Conservation (phyloP, 345 rosid genomes). For the Lumnitzera racemosa region DNA sequence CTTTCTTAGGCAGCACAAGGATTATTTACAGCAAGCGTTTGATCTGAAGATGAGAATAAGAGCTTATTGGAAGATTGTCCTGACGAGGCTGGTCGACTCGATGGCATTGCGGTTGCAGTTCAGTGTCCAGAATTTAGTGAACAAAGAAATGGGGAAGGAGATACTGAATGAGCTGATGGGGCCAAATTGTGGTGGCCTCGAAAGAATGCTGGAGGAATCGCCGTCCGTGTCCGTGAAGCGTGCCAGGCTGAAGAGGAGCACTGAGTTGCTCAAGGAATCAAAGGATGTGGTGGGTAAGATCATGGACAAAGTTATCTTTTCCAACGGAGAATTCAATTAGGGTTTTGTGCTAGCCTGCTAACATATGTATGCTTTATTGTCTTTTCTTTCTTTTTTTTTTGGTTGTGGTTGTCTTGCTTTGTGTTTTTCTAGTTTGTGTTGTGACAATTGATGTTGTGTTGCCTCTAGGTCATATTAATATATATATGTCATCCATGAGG, state of each 20-base stretch:
- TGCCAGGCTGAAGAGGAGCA: constrained; percentile 15
- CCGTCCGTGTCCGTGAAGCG: constrained; percentile 16
- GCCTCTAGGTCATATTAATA: no score
- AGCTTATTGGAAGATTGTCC: constrained; percentile 26
- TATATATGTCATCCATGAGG: no score
- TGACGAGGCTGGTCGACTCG: constrained; percentile 24
- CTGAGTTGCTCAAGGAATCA: constrained; percentile 21
- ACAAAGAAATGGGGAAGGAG: constrained; percentile 16
- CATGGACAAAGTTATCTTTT: constrained; percentile 7
- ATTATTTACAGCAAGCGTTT: constrained; percentile 7
- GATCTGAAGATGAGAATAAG: no score
- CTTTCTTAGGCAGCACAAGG: not conserved
- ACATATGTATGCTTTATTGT: no score
- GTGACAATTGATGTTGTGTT: no score
- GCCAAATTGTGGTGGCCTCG: constrained; percentile 11
- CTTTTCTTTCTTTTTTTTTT: no score
- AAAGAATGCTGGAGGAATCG: constrained; percentile 23
- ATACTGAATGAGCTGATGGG: constrained; percentile 17
- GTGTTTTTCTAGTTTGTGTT: no score
- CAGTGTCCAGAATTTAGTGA: constrained; percentile 10
- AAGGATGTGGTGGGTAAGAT: constrained; percentile 13
- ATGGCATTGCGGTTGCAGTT: constrained; percentile 19
- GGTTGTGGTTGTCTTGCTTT: no score
- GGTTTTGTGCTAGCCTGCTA: no score
- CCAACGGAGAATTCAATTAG: no score